These are phyloP conservation scores for Sporisorium exsertum DNA, from an alignment of 1,284 basidiomycete species.

Conservation along the genomic window DNA sequence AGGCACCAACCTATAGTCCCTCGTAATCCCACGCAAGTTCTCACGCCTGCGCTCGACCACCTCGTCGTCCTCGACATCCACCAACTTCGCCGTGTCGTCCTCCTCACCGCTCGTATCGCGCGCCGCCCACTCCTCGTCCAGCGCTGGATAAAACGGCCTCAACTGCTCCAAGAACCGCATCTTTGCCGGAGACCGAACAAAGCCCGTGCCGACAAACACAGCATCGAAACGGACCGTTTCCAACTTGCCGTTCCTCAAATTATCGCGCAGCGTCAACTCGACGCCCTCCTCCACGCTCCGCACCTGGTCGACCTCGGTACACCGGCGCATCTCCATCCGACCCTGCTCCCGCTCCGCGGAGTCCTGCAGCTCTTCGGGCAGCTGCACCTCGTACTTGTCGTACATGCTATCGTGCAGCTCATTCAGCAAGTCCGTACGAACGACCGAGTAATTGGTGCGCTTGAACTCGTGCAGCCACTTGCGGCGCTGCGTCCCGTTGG, in stretches of 20 bases:
- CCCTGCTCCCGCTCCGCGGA: constrained; percentile 44
- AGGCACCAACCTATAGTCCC: constrained; percentile 66
- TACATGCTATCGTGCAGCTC: constrained; percentile 63
- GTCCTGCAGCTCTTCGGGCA: constrained; percentile 60
- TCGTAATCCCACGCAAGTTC: constrained; percentile 60
- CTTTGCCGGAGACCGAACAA: constrained; percentile 46
- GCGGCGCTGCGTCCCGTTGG: constrained; percentile 48
- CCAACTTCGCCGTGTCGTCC: constrained; percentile 41
- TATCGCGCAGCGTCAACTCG: constrained; percentile 38
- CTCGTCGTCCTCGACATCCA: constrained; percentile 50
- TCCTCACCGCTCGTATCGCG: constrained; percentile 45
- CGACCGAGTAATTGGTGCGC: constrained; percentile 68
- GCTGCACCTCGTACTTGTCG: constrained; percentile 56
- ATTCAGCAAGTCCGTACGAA: constrained; percentile 61
- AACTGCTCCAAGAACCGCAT: constrained; percentile 58
- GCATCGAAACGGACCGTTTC: constrained; percentile 58
- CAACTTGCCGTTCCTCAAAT: constrained; percentile 31
- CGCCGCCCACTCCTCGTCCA: constrained; percentile 44
- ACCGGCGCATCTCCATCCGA: constrained; percentile 47
- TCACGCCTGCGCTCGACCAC: constrained; percentile 50
- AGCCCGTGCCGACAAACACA: constrained; percentile 66
- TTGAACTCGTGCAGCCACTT: constrained; percentile 64
- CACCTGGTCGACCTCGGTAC: constrained; percentile 43
- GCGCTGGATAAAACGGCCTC: constrained; percentile 53
- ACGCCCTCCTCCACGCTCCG: constrained; percentile 28